Evolutionary conservation across 2,329 filamentous ascomycete genomes (phyloP), one percentile per base, ranked within the genome.

Genomic region (Blumeriella jaapii): DNA sequence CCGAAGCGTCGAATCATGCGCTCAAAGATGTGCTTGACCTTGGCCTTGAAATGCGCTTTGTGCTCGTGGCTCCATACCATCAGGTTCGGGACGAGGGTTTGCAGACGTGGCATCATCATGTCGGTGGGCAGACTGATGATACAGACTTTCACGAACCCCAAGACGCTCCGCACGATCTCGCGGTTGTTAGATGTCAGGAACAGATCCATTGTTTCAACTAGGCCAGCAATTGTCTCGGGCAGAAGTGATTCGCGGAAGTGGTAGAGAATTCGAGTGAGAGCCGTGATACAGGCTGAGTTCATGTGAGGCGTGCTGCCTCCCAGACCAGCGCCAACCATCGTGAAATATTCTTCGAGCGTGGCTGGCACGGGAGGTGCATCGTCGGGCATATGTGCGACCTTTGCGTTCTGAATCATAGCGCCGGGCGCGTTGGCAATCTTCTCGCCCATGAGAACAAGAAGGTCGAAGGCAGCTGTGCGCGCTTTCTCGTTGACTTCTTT

Each of bases 401-500:
- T 84, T 48, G 74, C 78, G 59, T 93, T 93, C 51, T 89, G 71
- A 43, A 98, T 91, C 31, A 69, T 67, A 23, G 78, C 78, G 3
- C 83, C 75, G 41, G 78, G 68, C 13, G 74, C 72, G 6, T 61
- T 56, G 4, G 60, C 62, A 67, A 95, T 86, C 49, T 78, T 82
- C 55, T 85, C 74, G 11, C 85, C 87, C 72, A 96, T 87, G 28
- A 82, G 69, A 14, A 98, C 82, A 9, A 98, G 71, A 11, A 96
- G 68, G 32, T 93, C 84, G 55, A 95, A 98, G 0, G 91, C 89
- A 2, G 80, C 77, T 34, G 83, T 86, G 44, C 91, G 72, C 0
- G 91, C 87, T 54, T 86, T 86, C 59, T 98, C 91, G 55, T 98
- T 98, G 54, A 91, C 85, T 62, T 98, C 91, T 60, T 98, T 98